phyloP scores from a whole-genome alignment of 345 rosid species.

The Eucalyptus marginata region DNA sequence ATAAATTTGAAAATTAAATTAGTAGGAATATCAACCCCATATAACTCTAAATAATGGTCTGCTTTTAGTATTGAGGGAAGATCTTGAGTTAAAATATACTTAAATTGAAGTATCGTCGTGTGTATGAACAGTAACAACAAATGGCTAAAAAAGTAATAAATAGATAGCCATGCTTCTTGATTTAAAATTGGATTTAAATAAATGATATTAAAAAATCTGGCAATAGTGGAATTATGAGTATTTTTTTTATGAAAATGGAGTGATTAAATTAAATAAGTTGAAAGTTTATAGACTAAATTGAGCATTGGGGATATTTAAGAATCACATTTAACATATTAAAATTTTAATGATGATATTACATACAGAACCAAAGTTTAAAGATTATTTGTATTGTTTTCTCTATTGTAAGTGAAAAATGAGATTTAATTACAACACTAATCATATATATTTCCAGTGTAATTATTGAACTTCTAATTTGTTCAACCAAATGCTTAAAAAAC shows the following conservation, averaged over 20 bases:
- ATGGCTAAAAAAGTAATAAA: neutral
- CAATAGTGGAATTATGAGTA: neutral
- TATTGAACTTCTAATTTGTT: neutral
- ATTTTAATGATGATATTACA: neutral
- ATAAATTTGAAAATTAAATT: neutral
- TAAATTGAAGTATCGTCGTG: neutral
- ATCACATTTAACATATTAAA: neutral
- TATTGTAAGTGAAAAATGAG: neutral
- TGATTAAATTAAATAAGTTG: neutral
- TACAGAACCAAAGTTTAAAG: neutral
- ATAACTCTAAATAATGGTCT: neutral
- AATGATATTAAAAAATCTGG: neutral
- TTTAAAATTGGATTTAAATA: neutral
- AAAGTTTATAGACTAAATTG: neutral
- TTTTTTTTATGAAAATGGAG: neutral
- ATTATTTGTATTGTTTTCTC: neutral
- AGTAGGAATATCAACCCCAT: neutral
- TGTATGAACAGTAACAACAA: neutral
- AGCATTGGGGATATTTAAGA: neutral
- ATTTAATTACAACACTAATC: neutral
- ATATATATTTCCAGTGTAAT: neutral
- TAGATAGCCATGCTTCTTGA: neutral
- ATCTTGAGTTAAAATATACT: neutral
- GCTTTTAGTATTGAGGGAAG: neutral
- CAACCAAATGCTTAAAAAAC: neutral